A percentile compares a stretch with the other conserved stretches of the same genome.
Conservation (phyloP, 2,329 filamentous ascomycete species). For the Karstenula rhodostoma region DNA sequence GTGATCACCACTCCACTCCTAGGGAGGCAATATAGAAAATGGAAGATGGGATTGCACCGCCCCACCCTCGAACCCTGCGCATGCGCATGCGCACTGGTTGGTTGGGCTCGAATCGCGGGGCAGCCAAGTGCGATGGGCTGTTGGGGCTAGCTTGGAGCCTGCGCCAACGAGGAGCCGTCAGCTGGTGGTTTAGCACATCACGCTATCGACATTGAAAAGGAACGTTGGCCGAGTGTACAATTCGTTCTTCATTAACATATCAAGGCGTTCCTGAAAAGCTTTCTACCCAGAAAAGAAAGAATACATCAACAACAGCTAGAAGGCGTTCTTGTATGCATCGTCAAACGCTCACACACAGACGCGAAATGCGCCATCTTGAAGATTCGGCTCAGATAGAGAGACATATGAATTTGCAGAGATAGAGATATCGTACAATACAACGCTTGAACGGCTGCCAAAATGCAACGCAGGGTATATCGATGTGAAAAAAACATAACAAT, state of each 20-base stretch:
- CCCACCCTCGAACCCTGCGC: not conserved
- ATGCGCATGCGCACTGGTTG: not conserved
- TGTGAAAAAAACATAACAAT: not conserved
- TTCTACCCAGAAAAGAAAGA: not conserved
- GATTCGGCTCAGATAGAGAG: not conserved
- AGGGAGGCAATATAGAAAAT: too few species aligned
- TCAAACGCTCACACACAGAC: not conserved
- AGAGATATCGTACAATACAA: constrained; percentile 5
- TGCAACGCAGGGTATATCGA: constrained; percentile 12
- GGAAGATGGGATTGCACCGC: not conserved
- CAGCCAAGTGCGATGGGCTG: not conserved
- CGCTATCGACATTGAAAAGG: not conserved
- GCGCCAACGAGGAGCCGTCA: not conserved
- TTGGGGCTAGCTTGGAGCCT: not conserved
- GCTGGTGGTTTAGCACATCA: not conserved
- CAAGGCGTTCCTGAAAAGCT: too few species aligned
- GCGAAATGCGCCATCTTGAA: not conserved
- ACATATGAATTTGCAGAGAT: not conserved
- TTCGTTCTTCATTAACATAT: not conserved
- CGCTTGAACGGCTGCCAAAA: not conserved
- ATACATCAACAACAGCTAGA: not conserved
- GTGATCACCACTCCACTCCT: too few species aligned
- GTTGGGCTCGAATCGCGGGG: not conserved
- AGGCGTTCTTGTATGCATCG: not conserved
- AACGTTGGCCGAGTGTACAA: not conserved